These are phyloP conservation scores for Zymoseptoria pseudotritici DNA, from an alignment of 2,329 filamentous ascomycete genomes.

Conservation along the genomic window DNA sequence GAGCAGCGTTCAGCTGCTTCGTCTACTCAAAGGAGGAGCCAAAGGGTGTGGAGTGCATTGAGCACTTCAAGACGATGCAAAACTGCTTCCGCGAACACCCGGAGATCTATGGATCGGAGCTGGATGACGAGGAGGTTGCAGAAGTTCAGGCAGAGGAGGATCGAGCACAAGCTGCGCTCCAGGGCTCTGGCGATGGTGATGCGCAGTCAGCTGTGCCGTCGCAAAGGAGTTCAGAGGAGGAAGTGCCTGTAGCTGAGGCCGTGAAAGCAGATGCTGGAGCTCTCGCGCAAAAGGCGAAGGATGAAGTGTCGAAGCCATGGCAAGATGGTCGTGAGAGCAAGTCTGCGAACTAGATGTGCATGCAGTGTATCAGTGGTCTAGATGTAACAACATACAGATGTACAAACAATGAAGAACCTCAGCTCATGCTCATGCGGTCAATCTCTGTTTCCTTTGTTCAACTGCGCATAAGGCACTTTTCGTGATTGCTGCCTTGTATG, in stretches of 20 bases:
- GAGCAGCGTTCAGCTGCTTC: constrained; percentile 93
- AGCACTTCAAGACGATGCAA: constrained; percentile 72
- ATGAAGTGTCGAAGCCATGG: constrained; percentile 34
- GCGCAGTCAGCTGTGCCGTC: constrained; percentile 4
- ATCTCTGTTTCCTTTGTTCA: neutral
- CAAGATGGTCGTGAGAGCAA: constrained; percentile 32
- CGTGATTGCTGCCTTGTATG: neutral
- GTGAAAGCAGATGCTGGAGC: neutral
- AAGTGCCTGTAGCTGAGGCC: constrained; percentile 32
- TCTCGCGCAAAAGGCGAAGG: neutral
- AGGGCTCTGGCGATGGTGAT: neutral
- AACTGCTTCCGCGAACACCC: constrained; percentile 91
- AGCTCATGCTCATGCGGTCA: neutral
- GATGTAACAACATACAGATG: constrained; percentile 14
- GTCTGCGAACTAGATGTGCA: neutral
- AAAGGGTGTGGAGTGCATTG: constrained; percentile 49
- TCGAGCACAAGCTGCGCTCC: constrained; percentile 7
- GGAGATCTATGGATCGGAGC: constrained; percentile 83
- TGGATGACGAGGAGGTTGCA: constrained; percentile 65
- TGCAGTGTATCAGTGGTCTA: neutral
- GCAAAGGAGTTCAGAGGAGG: constrained; percentile 35
- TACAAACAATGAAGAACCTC: constrained; percentile 8
- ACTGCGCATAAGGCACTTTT: neutral
- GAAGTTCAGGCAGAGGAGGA: constrained; percentile 18
- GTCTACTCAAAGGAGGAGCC: constrained; percentile 92